Conservation (phyloP, 192 early-diverging fungal genomes). For the Entomortierella chlamydospora region DNA sequence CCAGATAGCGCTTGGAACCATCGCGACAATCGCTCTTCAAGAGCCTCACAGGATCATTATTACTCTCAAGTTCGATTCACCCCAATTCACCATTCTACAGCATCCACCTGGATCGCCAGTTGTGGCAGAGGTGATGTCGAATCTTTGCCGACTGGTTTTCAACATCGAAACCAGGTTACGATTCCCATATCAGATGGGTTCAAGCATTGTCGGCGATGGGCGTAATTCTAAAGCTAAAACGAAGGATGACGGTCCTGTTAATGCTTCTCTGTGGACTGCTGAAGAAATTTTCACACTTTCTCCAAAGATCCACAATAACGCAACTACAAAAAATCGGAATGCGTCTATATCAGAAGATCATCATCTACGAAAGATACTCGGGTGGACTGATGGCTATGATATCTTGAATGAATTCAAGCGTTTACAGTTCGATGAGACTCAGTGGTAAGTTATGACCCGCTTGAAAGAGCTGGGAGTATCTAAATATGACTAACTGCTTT, state of each 20-base stretch:
- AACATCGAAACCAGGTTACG: conserved; percentile 7
- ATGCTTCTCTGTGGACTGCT: conserved; percentile 18
- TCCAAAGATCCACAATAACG: background rate
- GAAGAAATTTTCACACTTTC: conserved; percentile 29
- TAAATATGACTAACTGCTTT: background rate
- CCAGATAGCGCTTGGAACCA: background rate
- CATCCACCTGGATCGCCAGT: background rate
- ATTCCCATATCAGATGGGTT: conserved; percentile 26
- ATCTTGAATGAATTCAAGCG: conserved; percentile 51
- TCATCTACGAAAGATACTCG: conserved; percentile 4
- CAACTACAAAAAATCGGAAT: background rate
- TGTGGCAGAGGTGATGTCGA: conserved; percentile 10
- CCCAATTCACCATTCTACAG: conserved; percentile 22
- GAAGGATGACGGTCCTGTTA: background rate
- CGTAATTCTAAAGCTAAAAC: background rate
- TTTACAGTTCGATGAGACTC: conserved; percentile 31
- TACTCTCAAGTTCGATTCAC: conserved; percentile 22
- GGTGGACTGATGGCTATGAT: conserved; percentile 54
- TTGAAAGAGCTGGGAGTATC: background rate
- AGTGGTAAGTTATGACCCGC: conserved; percentile 30
- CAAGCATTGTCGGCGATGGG: background rate
- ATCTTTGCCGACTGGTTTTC: conserved; percentile 10
- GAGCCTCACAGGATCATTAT: conserved; percentile 1
- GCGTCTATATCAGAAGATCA: background rate
- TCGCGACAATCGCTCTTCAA: background rate